Conservation (phyloP, 768 basidiomycete genomes). For the Austroboletus festivus region DNA sequence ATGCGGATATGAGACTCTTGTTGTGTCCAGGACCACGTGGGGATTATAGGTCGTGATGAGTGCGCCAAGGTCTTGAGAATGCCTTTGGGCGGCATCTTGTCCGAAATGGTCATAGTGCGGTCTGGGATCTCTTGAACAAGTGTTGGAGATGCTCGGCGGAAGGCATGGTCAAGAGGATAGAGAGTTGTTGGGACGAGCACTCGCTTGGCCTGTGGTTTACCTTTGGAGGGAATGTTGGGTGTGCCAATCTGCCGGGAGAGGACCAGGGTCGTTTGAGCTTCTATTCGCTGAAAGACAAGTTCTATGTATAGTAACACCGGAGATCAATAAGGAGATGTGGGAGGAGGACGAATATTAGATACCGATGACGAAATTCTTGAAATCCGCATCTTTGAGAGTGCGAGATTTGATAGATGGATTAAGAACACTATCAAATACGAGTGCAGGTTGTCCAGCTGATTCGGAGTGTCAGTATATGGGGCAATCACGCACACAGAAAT, state of each 20-base stretch:
- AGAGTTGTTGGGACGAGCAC: constrained; percentile 52
- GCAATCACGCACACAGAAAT: constrained; percentile 14
- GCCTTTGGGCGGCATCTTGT: constrained; percentile 34
- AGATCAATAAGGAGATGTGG: neutral
- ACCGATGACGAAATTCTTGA: constrained; percentile 72
- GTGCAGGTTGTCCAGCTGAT: constrained; percentile 62
- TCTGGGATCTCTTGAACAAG: constrained; percentile 34
- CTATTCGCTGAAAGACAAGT: constrained; percentile 64
- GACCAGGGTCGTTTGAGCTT: constrained; percentile 53
- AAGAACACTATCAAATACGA: constrained; percentile 75
- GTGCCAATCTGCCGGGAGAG: constrained; percentile 68
- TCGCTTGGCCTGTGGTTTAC: constrained; percentile 56
- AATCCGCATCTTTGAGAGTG: constrained; percentile 55
- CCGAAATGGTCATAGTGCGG: constrained; percentile 39
- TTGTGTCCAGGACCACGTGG: constrained; percentile 55
- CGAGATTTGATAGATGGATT: constrained; percentile 58
- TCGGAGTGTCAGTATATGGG: constrained; percentile 6
- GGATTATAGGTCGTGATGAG: constrained; percentile 18
- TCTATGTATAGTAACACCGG: constrained; percentile 40
- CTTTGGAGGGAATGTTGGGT: constrained; percentile 78
- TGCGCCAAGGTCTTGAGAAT: constrained; percentile 38
- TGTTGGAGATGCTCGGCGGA: constrained; percentile 8
- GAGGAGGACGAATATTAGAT: constrained; percentile 26
- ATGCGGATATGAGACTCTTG: constrained; percentile 43
- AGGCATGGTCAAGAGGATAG: constrained; percentile 26